Evolutionary conservation across 352 stramenopile species (phyloP), one percentile per base, ranked within the genome.

Genomic region (Albugo laibachii): DNA sequence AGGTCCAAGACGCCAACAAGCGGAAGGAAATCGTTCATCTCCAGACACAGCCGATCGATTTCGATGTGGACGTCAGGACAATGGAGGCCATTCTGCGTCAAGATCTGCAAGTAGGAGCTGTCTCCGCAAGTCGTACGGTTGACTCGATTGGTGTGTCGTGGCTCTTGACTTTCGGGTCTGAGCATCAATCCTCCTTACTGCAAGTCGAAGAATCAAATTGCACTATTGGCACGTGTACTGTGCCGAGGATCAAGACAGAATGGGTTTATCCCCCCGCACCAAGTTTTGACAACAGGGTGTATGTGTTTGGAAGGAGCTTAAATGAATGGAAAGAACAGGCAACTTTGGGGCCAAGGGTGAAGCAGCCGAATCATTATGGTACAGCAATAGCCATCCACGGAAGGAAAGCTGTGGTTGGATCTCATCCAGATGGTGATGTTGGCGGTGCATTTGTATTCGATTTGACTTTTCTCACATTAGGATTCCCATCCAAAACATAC

Each of bases 381-480:
- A 62, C 62, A 1, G 61, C 67, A 19, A 74, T 97, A 3, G 76
- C 82, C 3, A 49, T 97, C 20, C 53, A 91, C 40, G 65, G 85
- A 19, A 71, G 75, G 12, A 80, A 69, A 12, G 92, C 83, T 3
- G 69, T 93, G n/a, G 60, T 96, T 13, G 91, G 92, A 31, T 74
- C 85, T 1, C 24, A 31, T 31, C 80, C 85, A 1, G 97, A 97
- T 48, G 61, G 94, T 15, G 91, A 98, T 55, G 88, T 78, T 1
- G 93, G 93, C 13, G 83, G 86, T n/a, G 92, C 70, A 0, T 82
- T 94, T 40, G 67, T 95, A 13, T 95, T 88, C 47, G 85, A 97
- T 45, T 56, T 97, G 14, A 69, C 71, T 6, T 89, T 97, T 48
- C 41, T 97, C 10, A 74, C 86, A 34, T 58, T 97, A 4, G 55